Evolutionary conservation across 768 basidiomycete species (phyloP).

Genomic region (Termitomyces sp.): DNA sequence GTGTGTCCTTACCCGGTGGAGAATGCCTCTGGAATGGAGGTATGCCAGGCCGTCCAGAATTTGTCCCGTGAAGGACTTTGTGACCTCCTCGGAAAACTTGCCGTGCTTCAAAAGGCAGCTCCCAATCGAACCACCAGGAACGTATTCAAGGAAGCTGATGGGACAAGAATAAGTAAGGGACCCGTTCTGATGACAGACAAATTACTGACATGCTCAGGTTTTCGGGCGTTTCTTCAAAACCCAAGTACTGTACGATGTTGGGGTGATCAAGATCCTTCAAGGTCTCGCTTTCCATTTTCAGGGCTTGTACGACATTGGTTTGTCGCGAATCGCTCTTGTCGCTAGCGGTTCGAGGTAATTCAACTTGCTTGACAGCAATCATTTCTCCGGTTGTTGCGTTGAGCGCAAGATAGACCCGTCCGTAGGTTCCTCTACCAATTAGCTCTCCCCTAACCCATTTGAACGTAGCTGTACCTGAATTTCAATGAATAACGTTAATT

Average conservation of each 20-base stretch:
- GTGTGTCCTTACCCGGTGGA: slow-evolving; percentile 67
- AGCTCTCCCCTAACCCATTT: slow-evolving; percentile 98
- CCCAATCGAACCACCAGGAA: slow-evolving; percentile 94
- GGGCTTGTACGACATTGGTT: slow-evolving; percentile 78
- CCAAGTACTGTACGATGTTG: slow-evolving; percentile 96
- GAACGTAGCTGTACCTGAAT: slow-evolving; percentile 63
- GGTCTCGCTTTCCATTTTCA: slow-evolving; percentile 94
- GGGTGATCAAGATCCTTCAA: slow-evolving; percentile 96
- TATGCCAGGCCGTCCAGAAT: slow-evolving; percentile 91
- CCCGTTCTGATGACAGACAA: neutral
- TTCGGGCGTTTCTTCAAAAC: slow-evolving; percentile 84
- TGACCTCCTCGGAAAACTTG: slow-evolving; percentile 87
- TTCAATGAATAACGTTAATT: slow-evolving; percentile 13
- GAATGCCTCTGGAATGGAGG: slow-evolving; percentile 85
- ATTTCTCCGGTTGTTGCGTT: slow-evolving; percentile 97
- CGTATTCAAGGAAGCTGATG: slow-evolving; percentile 93
- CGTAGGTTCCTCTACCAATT: slow-evolving; percentile 96
- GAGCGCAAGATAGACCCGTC: slow-evolving; percentile 91
- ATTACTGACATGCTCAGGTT: slow-evolving; percentile 85
- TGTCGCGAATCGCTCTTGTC: slow-evolving; percentile 90
- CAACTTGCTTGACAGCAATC: slow-evolving; percentile 99
- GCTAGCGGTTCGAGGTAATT: slow-evolving; percentile 85
- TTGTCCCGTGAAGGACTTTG: slow-evolving; percentile 88
- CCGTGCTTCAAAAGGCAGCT: slow-evolving; percentile 88
- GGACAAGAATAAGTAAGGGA: slow-evolving; percentile 3